Conservation (phyloP, 164 flowering plant genomes). For the Sextonia rubra region DNA sequence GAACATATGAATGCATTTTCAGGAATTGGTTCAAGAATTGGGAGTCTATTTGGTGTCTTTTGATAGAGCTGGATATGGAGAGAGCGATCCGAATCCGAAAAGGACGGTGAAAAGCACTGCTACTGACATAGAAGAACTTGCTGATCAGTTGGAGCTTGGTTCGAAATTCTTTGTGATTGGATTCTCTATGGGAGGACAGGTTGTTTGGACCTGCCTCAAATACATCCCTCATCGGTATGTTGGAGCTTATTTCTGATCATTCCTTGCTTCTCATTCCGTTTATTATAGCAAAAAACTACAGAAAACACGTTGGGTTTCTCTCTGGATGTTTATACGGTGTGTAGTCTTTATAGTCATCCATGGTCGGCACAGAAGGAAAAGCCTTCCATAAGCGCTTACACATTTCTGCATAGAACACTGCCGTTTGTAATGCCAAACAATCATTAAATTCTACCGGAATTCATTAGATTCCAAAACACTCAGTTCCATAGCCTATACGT, state of each 20-base stretch:
- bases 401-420: no score
- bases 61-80: conserved; percentile 78
- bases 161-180: conserved; percentile 55
- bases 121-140: conserved; percentile 67
- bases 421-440: no score
- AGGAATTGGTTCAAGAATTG: conserved; percentile 48
- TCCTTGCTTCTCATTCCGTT: not conserved
- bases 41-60: conserved; percentile 52
- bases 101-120: conserved; percentile 49
- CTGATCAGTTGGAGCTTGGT: conserved; percentile 58
- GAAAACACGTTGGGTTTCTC: no score
- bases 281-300: not conserved
- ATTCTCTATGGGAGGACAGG: conserved; percentile 46
- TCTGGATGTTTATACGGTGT: no score
- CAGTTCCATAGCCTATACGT: no score
- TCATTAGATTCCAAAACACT: no score
- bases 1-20: conserved; percentile 8
- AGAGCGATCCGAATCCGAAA: conserved; percentile 66
- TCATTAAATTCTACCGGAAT: no score
- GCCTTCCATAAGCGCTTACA: no score
- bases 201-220: conserved; percentile 38
- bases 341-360: no score
- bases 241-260: not conserved
- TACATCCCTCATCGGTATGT: conserved; percentile 40
- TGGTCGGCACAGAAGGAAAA: no score